Percentiles rank a stretch among this genome's conserved stretches.
Evolutionary conservation across 148 eudicot genomes (phyloP).

Genomic region (Mesembryanthemum crystallinum): DNA sequence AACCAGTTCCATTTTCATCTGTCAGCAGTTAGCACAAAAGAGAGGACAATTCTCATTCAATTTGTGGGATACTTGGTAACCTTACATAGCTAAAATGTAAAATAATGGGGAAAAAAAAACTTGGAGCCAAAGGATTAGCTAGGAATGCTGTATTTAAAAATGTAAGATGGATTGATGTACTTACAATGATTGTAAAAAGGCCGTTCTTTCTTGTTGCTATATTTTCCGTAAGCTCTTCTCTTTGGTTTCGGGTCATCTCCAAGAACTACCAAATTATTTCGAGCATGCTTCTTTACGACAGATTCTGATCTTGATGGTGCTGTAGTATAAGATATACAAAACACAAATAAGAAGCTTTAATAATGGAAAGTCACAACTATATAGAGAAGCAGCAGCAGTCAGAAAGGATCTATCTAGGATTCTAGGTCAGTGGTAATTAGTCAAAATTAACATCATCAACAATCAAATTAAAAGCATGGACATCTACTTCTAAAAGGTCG

Average conservation of each 20-base stretch:
- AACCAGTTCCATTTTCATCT: conserved; percentile 90
- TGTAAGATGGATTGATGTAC: conserved; percentile 14
- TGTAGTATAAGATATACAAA: not conserved
- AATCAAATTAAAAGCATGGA: not conserved
- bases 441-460: not conserved
- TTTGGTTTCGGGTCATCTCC: conserved; percentile 62
- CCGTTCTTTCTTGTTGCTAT: conserved; percentile 37
- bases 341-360: not conserved
- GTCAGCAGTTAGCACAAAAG: conserved; percentile 21
- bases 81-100: not conserved
- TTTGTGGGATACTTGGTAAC: not conserved
- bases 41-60: not conserved
- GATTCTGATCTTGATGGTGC: conserved; percentile 21
- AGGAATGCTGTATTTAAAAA: too few relatives aligned
- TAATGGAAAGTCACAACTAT: not conserved
- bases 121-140: too few relatives aligned
- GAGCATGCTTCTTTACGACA: conserved; percentile 24
- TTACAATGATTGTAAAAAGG: conserved; percentile 69
- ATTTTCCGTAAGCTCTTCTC: conserved; percentile 19
- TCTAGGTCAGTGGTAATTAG: not conserved
- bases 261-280: conserved; percentile 55
- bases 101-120: too few relatives aligned
- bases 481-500: not conserved
- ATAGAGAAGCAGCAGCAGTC: not conserved
- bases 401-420: too few relatives aligned